Percentiles rank a stretch among this genome's conserved stretches.
Evolutionary conservation across 2,329 filamentous ascomycete genomes (phyloP).

Genomic region (Hymenoscyphus fructigenus): DNA sequence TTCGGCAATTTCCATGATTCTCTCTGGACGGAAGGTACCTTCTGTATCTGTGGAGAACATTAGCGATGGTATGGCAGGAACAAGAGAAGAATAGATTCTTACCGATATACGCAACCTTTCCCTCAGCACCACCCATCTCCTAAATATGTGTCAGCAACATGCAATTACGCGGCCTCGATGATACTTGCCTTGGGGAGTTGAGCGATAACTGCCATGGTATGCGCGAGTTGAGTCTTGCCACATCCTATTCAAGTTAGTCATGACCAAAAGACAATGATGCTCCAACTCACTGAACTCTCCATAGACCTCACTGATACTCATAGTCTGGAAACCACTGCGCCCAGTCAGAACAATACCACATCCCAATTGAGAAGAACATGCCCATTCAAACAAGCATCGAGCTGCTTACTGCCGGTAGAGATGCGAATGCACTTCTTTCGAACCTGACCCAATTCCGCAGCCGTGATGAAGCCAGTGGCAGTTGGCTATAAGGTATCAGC

Average conservation of each 20-base stretch:
- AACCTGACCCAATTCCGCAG: slow-evolving; percentile 61
- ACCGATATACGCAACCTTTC: slow-evolving; percentile 69
- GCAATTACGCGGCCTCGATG: background rate
- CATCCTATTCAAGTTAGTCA: slow-evolving; percentile 43
- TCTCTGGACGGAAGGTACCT: slow-evolving; percentile 65
- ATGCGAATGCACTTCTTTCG: slow-evolving; percentile 64
- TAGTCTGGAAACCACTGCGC: slow-evolving; percentile 63
- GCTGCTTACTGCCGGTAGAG: slow-evolving; percentile 68
- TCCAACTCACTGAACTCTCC: slow-evolving; percentile 52
- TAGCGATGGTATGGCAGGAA: slow-evolving; percentile 6
- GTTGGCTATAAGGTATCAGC: slow-evolving; percentile 47
- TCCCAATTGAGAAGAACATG: slow-evolving; percentile 30
- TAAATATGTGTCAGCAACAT: slow-evolving; percentile 26
- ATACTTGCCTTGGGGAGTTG: slow-evolving; percentile 47
- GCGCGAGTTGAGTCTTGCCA: slow-evolving; percentile 68
- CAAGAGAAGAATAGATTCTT: slow-evolving; percentile 8
- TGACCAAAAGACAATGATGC: background rate
- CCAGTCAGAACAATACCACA: slow-evolving; percentile 11
- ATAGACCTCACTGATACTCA: slow-evolving; percentile 66
- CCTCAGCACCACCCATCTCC: slow-evolving; percentile 64
- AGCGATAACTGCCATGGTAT: slow-evolving; percentile 66
- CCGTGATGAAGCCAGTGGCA: slow-evolving; percentile 62
- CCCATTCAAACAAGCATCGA: slow-evolving; percentile 65
- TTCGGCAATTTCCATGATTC: slow-evolving; percentile 66
- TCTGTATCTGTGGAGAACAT: slow-evolving; percentile 48